phyloP scores from a whole-genome alignment of 257 asterid genomes.

The Osmanthus fragrans region DNA sequence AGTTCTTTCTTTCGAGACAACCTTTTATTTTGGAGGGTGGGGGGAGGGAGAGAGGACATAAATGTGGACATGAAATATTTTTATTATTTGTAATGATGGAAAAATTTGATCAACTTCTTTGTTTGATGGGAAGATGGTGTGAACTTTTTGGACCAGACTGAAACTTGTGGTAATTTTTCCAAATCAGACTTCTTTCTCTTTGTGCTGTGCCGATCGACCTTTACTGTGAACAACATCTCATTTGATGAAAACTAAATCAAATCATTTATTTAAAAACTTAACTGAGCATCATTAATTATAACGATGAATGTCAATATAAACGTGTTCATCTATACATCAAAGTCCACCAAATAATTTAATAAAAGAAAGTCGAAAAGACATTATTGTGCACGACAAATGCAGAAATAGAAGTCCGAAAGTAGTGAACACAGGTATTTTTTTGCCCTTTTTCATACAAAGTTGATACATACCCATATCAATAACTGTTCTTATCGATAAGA shows the following conservation, averaged over 20 bases:
- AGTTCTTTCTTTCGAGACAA: not conserved
- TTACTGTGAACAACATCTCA: not conserved
- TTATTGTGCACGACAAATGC: conserved; percentile 22
- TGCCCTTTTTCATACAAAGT: not conserved
- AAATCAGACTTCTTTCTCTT: too few relatives aligned
- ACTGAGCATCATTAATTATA: too few relatives aligned
- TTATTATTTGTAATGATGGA: not conserved
- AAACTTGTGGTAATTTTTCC: too few relatives aligned
- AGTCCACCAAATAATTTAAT: conserved; percentile 11
- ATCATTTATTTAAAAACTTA: too few relatives aligned
- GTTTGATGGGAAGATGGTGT: not conserved
- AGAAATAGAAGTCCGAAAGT: conserved; percentile 16
- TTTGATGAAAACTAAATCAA: too few relatives aligned
- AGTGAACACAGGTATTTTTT: not conserved
- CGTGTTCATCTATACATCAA: too few relatives aligned
- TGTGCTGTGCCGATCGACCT: too few relatives aligned
- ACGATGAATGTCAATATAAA: too few relatives aligned
- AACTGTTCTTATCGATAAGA: not conserved
- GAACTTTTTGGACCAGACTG: too few relatives aligned
- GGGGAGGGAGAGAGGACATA: not conserved
- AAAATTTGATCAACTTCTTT: too few relatives aligned
- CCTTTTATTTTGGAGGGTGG: not conserved
- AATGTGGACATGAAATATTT: not conserved
- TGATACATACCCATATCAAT: not conserved
- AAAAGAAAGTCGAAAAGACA: conserved; percentile 11